Evolutionary conservation across 768 basidiomycete genomes (phyloP).

Genomic region (Collybiopsis confluens): DNA sequence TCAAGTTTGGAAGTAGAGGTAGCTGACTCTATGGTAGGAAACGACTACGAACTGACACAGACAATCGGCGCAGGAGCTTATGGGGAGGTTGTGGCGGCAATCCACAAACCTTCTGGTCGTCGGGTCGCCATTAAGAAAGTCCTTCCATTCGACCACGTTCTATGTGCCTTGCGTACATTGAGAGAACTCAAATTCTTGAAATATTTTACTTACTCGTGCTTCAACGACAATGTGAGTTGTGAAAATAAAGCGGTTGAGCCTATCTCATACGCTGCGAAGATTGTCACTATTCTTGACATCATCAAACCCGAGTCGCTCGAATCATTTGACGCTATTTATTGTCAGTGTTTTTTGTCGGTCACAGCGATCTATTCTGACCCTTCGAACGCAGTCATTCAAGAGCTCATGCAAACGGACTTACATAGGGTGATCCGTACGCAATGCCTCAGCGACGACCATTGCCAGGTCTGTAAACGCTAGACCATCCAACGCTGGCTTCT

Average conservation of each 20-base stretch:
- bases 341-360: constrained; percentile 32
- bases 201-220: constrained; percentile 82
- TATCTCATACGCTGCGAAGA: constrained; percentile 37
- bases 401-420: constrained; percentile 95
- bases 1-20: background rate
- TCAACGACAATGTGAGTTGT: constrained; percentile 80
- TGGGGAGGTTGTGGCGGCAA: constrained; percentile 91
- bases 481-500: background rate
- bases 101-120: constrained; percentile 80
- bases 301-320: constrained; percentile 80
- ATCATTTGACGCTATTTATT: constrained; percentile 80
- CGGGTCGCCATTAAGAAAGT: constrained; percentile 98
- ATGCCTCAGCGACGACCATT: constrained; percentile 90
- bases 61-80: constrained; percentile 91
- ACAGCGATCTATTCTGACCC: constrained; percentile 1
- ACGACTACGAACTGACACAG: constrained; percentile 80
- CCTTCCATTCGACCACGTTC: constrained; percentile 90
- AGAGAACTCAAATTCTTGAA: constrained; percentile 83
- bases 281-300: constrained; percentile 88
- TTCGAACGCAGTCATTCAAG: constrained; percentile 66
- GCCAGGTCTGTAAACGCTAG: background rate
- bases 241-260: no score
- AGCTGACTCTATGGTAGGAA: constrained; percentile 33
- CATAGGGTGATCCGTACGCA: constrained; percentile 96
- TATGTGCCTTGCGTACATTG: constrained; percentile 88